These are phyloP conservation scores for Gliomastix tumulicola DNA, from an alignment of 2,329 filamentous ascomycete genomes.

Conservation along the genomic window DNA sequence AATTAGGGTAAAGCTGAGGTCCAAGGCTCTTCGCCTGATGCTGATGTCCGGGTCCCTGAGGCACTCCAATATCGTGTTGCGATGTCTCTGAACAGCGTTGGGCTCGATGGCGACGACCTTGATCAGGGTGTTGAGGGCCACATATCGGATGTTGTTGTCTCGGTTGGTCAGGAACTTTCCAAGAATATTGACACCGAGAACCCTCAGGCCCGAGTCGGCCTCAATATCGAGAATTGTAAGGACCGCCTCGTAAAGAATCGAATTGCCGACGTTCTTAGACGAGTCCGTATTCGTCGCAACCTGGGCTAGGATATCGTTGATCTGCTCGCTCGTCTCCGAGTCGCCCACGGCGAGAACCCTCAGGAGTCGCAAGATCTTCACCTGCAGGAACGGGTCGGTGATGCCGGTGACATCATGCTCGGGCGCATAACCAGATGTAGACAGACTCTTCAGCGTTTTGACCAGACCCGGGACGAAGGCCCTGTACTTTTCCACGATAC, in stretches of 20 bases:
- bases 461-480: slow-evolving; percentile 79
- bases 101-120: slow-evolving; percentile 98
- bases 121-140: slow-evolving; percentile 92
- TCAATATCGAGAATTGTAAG: slow-evolving; percentile 97
- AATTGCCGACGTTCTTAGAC: slow-evolving; percentile 97
- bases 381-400: slow-evolving; percentile 94
- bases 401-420: slow-evolving; percentile 98
- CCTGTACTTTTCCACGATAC: slow-evolving; percentile 85
- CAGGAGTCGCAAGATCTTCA: slow-evolving; percentile 85
- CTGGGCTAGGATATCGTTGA: slow-evolving; percentile 96
- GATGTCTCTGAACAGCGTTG: slow-evolving; percentile 92
- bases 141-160: slow-evolving; percentile 98
- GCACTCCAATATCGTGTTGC: slow-evolving; percentile 96
- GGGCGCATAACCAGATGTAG: slow-evolving; percentile 91
- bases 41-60: slow-evolving; percentile 96
- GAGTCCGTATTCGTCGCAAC: slow-evolving; percentile 98
- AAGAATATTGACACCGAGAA: slow-evolving; percentile 94
- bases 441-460: slow-evolving; percentile 83
- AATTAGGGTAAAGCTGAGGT: slow-evolving; percentile 96
- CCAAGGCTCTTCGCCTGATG: slow-evolving; percentile 88
- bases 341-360: slow-evolving; percentile 84
- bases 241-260: slow-evolving; percentile 95
- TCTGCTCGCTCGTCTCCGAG: slow-evolving; percentile 83
- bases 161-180: slow-evolving; percentile 98
- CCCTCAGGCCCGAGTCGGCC: slow-evolving; percentile 87